Evolutionary conservation across 495 filamentous ascomycete species (phyloP).

Genomic region (Trichoderma erinaceum): DNA sequence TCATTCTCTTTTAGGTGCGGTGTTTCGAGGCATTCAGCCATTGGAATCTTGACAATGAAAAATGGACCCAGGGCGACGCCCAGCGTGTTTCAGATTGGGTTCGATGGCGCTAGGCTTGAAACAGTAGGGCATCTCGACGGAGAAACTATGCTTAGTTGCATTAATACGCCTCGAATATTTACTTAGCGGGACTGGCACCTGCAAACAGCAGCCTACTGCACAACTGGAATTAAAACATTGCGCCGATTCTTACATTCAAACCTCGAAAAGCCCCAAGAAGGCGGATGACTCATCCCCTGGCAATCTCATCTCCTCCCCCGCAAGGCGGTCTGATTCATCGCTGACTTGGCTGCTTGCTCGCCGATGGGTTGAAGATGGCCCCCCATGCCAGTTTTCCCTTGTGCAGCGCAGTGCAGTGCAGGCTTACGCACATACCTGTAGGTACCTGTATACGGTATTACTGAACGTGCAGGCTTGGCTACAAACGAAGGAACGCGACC

Average conservation of each 20-base stretch:
- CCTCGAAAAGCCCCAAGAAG: not conserved
- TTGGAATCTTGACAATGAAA: not conserved
- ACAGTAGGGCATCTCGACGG: not conserved
- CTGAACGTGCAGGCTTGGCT: no score
- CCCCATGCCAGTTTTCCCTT: no score
- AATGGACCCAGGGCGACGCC: not conserved
- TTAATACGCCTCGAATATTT: not conserved
- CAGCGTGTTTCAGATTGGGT: not conserved
- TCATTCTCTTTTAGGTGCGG: not conserved
- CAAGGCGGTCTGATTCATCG: no score
- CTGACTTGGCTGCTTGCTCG: no score
- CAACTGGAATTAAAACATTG: not conserved
- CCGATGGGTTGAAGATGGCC: no score
- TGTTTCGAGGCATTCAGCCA: not conserved
- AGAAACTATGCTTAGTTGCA: no score
- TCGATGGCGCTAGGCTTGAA: conserved; percentile 8
- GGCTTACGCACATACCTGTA: no score
- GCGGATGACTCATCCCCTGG: not conserved
- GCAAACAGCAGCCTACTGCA: no score
- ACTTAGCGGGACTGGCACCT: not conserved
- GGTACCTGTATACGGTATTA: no score
- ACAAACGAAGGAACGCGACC: no score
- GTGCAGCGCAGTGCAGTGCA: no score
- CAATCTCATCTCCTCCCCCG: not conserved
- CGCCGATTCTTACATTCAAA: not conserved